These are phyloP conservation scores for Dioscorea alata DNA, from an alignment of 106 monocot genomes.

Conservation along the genomic window DNA sequence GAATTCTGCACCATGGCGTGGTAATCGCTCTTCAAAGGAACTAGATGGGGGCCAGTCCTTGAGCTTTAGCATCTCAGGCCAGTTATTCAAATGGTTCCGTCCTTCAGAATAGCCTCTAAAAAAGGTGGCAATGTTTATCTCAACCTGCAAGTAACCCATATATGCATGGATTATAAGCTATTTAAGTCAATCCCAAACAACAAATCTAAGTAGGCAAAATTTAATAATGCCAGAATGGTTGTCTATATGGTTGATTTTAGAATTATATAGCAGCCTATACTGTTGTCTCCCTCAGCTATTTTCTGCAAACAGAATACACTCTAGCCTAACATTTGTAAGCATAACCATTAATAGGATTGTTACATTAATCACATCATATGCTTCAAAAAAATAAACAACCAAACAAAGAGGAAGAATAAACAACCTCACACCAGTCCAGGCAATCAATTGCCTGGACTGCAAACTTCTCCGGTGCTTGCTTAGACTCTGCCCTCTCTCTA, in stretches of 20 bases:
- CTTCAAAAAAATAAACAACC: no score
- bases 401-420: neutral
- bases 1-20: constrained; percentile 21
- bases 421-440: constrained; percentile 8
- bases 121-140: constrained; percentile 18
- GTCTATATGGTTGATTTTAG: no score
- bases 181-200: no score
- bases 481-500: neutral
- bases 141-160: constrained; percentile 5
- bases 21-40: constrained; percentile 6
- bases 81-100: neutral
- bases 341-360: no score
- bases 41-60: constrained; percentile 22
- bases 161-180: no score
- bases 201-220: no score
- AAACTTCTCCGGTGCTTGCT: neutral
- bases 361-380: no score
- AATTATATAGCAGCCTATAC: no score
- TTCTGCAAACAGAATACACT: no score
- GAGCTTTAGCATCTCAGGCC: constrained; percentile 29
- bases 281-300: no score
- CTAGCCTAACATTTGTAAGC: no score
- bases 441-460: constrained; percentile 3
- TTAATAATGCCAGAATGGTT: no score
- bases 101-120: constrained; percentile 22